These are phyloP conservation scores for Aurantiochytrium sp. DNA, from an alignment of 108 stramenopile species.

Conservation along the genomic window DNA sequence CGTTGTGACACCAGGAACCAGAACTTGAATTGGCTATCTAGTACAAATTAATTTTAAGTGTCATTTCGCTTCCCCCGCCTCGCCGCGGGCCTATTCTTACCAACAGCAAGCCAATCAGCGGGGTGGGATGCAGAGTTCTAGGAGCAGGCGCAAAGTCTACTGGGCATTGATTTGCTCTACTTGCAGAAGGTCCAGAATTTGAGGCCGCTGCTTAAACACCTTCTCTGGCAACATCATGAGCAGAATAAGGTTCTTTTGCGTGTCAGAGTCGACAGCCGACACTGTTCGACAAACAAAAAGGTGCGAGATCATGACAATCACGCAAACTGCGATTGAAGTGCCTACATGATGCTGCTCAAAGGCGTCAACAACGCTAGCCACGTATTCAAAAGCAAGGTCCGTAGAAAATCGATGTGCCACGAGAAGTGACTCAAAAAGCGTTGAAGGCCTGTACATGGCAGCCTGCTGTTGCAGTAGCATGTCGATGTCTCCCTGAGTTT, in stretches of 20 bases:
- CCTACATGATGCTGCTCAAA: neutral
- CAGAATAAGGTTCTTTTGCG: neutral
- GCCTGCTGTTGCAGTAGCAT: neutral
- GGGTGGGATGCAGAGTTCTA: too few relatives aligned
- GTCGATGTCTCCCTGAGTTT: too few relatives aligned
- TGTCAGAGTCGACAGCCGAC: neutral
- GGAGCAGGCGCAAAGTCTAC: neutral
- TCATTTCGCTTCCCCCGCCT: too few relatives aligned
- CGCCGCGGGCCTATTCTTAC: too few relatives aligned
- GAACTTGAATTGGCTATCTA: too few relatives aligned
- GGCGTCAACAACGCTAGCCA: neutral
- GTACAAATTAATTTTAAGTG: too few relatives aligned
- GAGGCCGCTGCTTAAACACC: neutral
- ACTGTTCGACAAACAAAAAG: neutral
- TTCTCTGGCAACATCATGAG: slow-evolving; percentile 6
- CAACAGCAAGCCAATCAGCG: too few relatives aligned
- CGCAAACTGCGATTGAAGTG: neutral
- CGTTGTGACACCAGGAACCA: too few relatives aligned
- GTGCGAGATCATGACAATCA: neutral
- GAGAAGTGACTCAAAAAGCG: neutral
- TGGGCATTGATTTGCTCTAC: neutral
- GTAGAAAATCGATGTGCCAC: neutral
- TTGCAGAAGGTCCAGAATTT: neutral
- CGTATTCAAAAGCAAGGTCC: neutral
- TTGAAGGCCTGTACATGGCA: neutral